Evolutionary conservation across 1,139 yeast species (phyloP), one percentile per base, ranked within the genome.

Genomic region (Yamadazyma dushanensis): DNA sequence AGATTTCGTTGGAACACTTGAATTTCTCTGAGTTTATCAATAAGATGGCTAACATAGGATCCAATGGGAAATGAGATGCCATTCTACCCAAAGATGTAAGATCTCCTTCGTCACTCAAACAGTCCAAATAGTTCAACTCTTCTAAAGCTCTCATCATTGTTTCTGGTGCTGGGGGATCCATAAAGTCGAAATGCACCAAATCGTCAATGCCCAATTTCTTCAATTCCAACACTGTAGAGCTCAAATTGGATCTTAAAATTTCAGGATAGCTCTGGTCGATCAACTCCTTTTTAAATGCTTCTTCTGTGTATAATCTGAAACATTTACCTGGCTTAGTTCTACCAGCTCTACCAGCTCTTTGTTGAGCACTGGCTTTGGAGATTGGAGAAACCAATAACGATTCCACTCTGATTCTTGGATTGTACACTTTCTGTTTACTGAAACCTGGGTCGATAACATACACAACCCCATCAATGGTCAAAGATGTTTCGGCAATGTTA

Each of bases 131-230:
- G 56, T 92, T 90, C 54, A 92, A 74, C 61, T 92, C 98, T 62
- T 92, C 98, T 49, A 92, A 70, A 0, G 98, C 97, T 59, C 97
- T 77, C 97, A 92, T 90, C 98, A 92, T 92, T 7, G 98, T 92
- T 62, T 92, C 98, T 4, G 97, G 97, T 1, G 98, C 97, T n/a
- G 98, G 98, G 7, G 98, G 97, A 56, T 92, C 98, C 96, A 92
- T 92, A 55, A 92, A 92, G 60, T 92, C 98, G 57, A 92, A 92
- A 62, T 92, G 97, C 21, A 92, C 98, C 56, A 92, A 76, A 62
- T 92, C 98, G 56, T 92, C 96, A 47, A 92, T 78, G 15, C 97
- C 97, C 43, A 92, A 74, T 62, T 92, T 92, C 61, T 92, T 92
- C 60, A 92, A 73, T 59, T 92, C 96, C 43, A 92, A 68, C 19